Percentiles rank a stretch among this genome's conserved stretches.
phyloP scores from a whole-genome alignment of 2,329 filamentous ascomycete species.

The Penicillium fuscoglaucum region DNA sequence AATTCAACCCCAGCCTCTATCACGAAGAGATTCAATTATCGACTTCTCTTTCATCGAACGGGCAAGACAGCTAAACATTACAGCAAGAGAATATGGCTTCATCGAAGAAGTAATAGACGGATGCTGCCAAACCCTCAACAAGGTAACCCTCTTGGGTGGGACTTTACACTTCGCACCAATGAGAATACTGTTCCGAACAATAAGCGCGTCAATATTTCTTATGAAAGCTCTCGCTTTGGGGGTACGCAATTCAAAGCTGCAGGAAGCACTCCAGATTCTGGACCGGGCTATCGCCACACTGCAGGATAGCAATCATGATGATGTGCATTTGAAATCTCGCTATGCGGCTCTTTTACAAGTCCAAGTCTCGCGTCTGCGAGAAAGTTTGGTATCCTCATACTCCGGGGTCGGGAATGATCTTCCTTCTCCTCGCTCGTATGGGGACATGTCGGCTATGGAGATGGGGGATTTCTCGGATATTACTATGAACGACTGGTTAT shows the following conservation, averaged over 20 bases:
- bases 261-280: neutral
- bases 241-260: neutral
- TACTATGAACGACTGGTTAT: neutral
- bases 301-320: neutral
- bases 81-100: neutral
- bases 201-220: neutral
- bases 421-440: neutral
- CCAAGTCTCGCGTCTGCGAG: neutral
- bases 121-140: neutral
- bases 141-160: neutral
- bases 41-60: neutral
- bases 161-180: neutral
- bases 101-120: neutral
- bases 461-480: neutral
- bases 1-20: neutral
- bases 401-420: neutral
- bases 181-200: neutral
- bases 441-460: neutral
- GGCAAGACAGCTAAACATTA: neutral
- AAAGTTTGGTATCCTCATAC: neutral
- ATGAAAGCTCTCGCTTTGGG: neutral
- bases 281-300: neutral
- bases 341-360: neutral
- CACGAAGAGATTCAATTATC: neutral
- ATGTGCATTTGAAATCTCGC: neutral